Conservation (phyloP, 768 basidiomycete species). For the Lepiota brunneoincarnata region DNA sequence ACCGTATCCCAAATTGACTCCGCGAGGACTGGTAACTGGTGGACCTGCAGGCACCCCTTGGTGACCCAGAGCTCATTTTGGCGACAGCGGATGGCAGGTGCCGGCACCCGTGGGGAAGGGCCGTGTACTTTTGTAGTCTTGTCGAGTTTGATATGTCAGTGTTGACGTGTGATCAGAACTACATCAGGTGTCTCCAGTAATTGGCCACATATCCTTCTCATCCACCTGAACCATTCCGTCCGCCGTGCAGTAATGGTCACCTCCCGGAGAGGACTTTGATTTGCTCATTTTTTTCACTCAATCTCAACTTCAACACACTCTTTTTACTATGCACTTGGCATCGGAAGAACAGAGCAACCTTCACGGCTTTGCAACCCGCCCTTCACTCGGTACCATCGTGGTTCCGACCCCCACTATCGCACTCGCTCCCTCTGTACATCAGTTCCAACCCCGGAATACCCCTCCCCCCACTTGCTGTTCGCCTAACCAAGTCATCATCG, state of each 20-base stretch:
- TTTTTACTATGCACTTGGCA: slow-evolving; percentile 7
- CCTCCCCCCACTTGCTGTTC: slow-evolving; percentile 31
- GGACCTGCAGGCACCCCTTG: slow-evolving; percentile 9
- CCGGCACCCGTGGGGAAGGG: slow-evolving; percentile 8
- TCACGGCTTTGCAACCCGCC: background rate
- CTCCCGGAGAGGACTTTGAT: slow-evolving; percentile 31
- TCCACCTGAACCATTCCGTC: slow-evolving; percentile 13
- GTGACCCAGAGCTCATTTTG: background rate
- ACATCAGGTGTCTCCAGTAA: background rate
- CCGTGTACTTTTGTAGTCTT: background rate
- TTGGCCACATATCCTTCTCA: background rate
- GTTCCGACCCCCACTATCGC: slow-evolving; percentile 12
- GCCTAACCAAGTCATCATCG: slow-evolving; percentile 44
- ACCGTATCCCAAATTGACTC: background rate
- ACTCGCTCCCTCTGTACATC: slow-evolving; percentile 15
- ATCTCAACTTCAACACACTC: background rate
- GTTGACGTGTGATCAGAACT: slow-evolving; percentile 5
- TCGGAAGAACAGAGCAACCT: slow-evolving; percentile 2
- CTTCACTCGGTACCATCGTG: slow-evolving; percentile 10
- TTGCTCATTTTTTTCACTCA: slow-evolving; percentile 9
- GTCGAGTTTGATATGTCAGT: background rate
- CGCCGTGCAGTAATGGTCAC: slow-evolving; percentile 27
- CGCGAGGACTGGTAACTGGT: background rate
- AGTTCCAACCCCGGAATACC: slow-evolving; percentile 29
- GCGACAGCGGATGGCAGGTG: slow-evolving; percentile 2